phyloP scores from a whole-genome alignment of 345 rosid genomes.

The Acer campestre region DNA sequence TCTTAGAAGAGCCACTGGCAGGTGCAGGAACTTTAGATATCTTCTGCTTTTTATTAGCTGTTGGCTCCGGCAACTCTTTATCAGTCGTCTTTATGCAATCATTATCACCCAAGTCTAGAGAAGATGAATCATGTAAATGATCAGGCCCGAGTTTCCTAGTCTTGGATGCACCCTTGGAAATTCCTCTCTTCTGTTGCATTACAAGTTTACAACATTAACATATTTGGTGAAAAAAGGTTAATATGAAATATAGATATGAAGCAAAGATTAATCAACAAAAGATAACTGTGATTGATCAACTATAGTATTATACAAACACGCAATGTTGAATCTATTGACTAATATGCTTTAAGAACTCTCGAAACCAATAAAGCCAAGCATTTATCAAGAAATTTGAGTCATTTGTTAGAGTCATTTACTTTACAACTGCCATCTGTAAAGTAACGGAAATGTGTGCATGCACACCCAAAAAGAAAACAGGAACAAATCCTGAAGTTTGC shows the following conservation, averaged over 20 bases:
- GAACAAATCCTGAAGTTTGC: background rate
- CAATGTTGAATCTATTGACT: background rate
- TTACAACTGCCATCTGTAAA: background rate
- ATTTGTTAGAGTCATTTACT: background rate
- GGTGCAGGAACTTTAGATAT: conserved; percentile 19
- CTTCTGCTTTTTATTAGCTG: conserved; percentile 34
- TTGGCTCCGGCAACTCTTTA: conserved; percentile 23
- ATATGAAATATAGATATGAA: background rate
- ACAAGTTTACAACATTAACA: conserved; percentile 17
- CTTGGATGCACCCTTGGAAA: conserved; percentile 37
- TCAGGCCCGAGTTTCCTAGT: conserved; percentile 37
- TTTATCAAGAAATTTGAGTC: background rate
- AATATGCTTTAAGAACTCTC: background rate
- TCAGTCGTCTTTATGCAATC: conserved; percentile 16
- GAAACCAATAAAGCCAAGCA: background rate
- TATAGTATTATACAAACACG: background rate
- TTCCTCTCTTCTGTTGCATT: conserved; percentile 58
- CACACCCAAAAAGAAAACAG: background rate
- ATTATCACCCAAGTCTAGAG: background rate
- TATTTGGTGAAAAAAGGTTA: background rate
- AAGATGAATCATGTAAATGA: conserved; percentile 14
- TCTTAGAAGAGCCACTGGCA: conserved; percentile 15
- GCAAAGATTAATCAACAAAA: background rate
- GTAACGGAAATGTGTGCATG: background rate
- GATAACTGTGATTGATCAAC: background rate